phyloP scores from a whole-genome alignment of 192 early-diverging fungal genomes.

The Coemansia sp. region DNA sequence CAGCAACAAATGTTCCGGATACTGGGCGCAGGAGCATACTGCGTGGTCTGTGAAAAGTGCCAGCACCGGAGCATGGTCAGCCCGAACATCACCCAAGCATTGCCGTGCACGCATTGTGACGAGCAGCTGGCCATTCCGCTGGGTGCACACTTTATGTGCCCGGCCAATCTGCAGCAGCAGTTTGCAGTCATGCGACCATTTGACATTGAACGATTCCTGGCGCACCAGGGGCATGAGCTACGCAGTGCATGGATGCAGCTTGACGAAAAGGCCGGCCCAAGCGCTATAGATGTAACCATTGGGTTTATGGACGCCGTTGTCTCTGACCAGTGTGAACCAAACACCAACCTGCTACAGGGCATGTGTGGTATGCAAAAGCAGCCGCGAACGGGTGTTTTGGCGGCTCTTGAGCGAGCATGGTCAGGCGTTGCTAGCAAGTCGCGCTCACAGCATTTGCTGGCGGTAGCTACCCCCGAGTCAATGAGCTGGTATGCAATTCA shows the following conservation, averaged over 20 bases:
- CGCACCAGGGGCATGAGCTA: constrained; percentile 28
- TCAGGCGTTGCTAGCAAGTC: neutral
- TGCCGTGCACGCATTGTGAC: constrained; percentile 37
- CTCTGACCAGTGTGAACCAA: constrained; percentile 4
- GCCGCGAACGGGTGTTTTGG: constrained; percentile 9
- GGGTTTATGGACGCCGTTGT: constrained; percentile 40
- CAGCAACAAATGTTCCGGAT: constrained; percentile 22
- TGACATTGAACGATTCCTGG: constrained; percentile 43
- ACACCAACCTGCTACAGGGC: neutral
- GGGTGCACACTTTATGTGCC: constrained; percentile 48
- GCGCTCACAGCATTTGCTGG: constrained; percentile 15
- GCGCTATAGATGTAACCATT: constrained; percentile 14
- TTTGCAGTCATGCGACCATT: constrained; percentile 44
- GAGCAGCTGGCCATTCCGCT: constrained; percentile 36
- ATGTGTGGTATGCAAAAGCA: constrained; percentile 2
- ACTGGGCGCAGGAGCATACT: constrained; percentile 30
- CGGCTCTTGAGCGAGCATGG: constrained; percentile 9
- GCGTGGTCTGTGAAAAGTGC: constrained; percentile 35
- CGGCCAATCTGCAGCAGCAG: constrained; percentile 31
- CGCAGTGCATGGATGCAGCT: constrained; percentile 1
- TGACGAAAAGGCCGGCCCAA: neutral
- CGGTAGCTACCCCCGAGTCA: constrained; percentile 18
- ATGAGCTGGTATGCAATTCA: constrained; percentile 21
- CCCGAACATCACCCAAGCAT: constrained; percentile 33
- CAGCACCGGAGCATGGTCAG: constrained; percentile 39